These are phyloP conservation scores for Warburgia ugandensis DNA, from an alignment of 164 flowering plant genomes.

Conservation along the genomic window DNA sequence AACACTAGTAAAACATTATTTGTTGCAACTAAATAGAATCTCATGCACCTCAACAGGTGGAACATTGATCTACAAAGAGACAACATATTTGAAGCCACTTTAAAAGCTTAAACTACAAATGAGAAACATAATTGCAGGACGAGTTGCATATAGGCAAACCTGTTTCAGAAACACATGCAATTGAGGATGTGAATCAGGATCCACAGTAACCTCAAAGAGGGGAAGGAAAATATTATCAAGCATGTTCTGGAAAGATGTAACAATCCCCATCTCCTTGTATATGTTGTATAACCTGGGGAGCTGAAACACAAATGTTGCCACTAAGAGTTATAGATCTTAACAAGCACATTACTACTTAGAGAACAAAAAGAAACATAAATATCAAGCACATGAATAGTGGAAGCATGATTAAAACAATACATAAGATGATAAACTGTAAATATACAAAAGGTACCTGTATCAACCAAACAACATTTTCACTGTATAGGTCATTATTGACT, in stretches of 20 bases:
- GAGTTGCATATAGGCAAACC: slow-evolving; percentile 53
- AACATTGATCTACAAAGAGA: no score
- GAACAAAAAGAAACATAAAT: neutral
- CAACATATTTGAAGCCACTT: no score
- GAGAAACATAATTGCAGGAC: neutral
- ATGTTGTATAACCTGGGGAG: slow-evolving; percentile 89
- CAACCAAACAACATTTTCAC: slow-evolving; percentile 91
- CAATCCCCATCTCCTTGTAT: slow-evolving; percentile 97
- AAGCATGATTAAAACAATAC: no score
- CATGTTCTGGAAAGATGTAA: slow-evolving; percentile 93
- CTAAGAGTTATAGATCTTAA: neutral
- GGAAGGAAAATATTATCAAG: slow-evolving; percentile 96
- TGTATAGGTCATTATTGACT: slow-evolving; percentile 83
- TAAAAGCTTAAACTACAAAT: neutral
- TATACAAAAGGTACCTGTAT: slow-evolving; percentile 62
- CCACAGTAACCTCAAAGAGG: slow-evolving; percentile 89
- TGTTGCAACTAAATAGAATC: no score
- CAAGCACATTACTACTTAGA: neutral
- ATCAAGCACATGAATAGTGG: neutral
- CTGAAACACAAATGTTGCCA: slow-evolving; percentile 43
- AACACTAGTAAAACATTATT: no score
- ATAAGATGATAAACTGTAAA: neutral
- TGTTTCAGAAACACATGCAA: slow-evolving; percentile 89
- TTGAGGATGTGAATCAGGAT: slow-evolving; percentile 97
- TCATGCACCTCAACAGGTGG: no score